Base-by-base conservation (phyloP, 164 flowering plant genomes). In the Dillenia suffruticosa region DNA sequence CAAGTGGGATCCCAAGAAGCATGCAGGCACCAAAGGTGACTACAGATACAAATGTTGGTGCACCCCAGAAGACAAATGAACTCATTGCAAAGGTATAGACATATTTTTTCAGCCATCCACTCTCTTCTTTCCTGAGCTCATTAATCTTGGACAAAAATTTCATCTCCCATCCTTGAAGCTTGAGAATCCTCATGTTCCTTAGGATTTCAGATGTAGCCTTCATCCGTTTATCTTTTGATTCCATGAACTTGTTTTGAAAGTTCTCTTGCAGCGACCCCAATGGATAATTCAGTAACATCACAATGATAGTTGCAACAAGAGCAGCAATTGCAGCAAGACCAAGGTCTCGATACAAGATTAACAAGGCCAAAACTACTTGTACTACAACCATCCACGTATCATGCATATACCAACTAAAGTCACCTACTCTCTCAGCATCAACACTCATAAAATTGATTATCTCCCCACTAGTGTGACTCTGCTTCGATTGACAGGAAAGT, bases 111-210 rank as follows among this genome's bases (percentile, higher is more conserved):
- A 89, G 63, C 89, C 91, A 85, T 15, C 72, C 82, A 17, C 61
- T n/a, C 67, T 89, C 96, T 15, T 22, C 59, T 16, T 81, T 66
- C 59, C 91, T 72, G 13, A 82, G 82, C 16, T 80, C 82, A 5
- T 49, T 5, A 56, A 89, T 75, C 64, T 75, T 85, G 0, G 83
- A 80, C 68, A 85, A 62, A 66, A 85, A 87, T 74, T 75, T 87
- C 84, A 80, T 75, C 64, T 89, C 92, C 92, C 96, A 89, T 10
- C 77, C 90, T 57, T 87, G 92, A 56, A 89, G 84, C 72, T 89
- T 89, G 61, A 89, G 84, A 62, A 89, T 82, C 57, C 88, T 87
- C 96, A 89, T 87, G 74, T 85, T 87, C 74, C 83, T 78, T 49
- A 87, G 71, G 11, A 81, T 72, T 68, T 85, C 96, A 13, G 92